Conservation (phyloP, 805 yeast species). For the Myxozyma neglecta region DNA sequence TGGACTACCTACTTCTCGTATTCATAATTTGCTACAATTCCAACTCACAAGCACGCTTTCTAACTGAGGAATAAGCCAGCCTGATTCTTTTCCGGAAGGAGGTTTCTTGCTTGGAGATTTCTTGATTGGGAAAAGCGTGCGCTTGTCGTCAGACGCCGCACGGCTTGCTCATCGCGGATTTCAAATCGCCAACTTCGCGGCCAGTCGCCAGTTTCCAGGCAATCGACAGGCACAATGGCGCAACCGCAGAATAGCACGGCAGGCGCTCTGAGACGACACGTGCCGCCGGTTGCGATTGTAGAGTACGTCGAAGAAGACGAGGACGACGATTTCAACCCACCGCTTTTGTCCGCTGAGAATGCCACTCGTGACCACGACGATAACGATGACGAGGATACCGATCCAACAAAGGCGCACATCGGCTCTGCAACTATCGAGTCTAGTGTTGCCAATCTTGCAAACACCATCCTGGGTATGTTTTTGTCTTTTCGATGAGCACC, state of each 20-base stretch:
- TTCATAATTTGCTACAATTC: too few species aligned
- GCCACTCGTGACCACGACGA: slow-evolving; percentile 6
- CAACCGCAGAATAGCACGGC: not conserved
- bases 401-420: not conserved
- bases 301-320: slow-evolving; percentile 30
- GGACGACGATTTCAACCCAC: slow-evolving; percentile 21
- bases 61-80: too few species aligned
- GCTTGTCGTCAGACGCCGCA: too few species aligned
- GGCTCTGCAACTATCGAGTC: slow-evolving; percentile 28
- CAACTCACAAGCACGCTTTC: too few species aligned
- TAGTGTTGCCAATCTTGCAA: slow-evolving; percentile 51
- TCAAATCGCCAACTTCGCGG: too few species aligned
- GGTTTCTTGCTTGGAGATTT: too few species aligned
- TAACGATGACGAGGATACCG: not conserved
- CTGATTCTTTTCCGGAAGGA: too few species aligned
- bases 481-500: too few species aligned
- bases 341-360: not conserved
- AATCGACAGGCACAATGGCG: not conserved
- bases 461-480: slow-evolving; percentile 51
- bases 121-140: too few species aligned
- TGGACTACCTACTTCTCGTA: too few species aligned
- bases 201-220: too few species aligned
- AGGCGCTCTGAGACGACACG: not conserved
- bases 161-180: too few species aligned
- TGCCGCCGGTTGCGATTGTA: slow-evolving; percentile 9